Evolutionary conservation across 495 filamentous ascomycete species (phyloP).

Genomic region (Tuber brumale): DNA sequence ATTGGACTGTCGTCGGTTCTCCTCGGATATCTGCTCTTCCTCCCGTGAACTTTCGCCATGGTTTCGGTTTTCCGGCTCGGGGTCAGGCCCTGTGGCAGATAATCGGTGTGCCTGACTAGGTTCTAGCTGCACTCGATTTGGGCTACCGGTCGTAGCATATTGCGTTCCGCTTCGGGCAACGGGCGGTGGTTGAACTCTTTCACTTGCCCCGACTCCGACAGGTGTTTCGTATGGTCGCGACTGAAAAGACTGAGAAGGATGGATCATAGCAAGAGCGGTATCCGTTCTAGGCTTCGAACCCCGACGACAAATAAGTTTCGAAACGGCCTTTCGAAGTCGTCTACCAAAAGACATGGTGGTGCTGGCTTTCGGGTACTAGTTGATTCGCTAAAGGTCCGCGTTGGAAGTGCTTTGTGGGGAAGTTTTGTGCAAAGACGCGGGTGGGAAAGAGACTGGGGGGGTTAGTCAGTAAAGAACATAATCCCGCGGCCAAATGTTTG

Average conservation of each 20-base stretch:
- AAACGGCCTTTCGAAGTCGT: constrained; percentile 11
- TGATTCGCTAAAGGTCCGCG: neutral
- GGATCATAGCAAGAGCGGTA: neutral
- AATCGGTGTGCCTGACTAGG: neutral
- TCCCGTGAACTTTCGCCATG: neutral
- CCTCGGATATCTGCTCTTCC: neutral
- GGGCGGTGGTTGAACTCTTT: neutral
- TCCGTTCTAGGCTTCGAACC: neutral
- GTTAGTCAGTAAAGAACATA: neutral
- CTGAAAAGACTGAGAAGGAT: neutral
- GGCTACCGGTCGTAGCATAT: neutral
- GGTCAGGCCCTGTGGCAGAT: neutral
- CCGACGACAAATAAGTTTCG: constrained; percentile 7
- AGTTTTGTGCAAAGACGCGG: neutral
- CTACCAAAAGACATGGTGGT: constrained; percentile 17
- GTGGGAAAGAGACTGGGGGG: neutral
- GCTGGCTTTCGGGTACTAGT: neutral
- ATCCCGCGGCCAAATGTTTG: neutral
- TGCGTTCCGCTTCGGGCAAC: neutral
- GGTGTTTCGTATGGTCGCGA: neutral
- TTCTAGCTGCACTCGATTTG: neutral
- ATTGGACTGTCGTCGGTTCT: neutral
- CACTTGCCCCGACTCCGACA: neutral
- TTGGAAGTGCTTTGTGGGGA: neutral
- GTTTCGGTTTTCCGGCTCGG: neutral